These are phyloP conservation scores for Leucosporidium creatinivorum DNA, from an alignment of 768 basidiomycete genomes.

Conservation along the genomic window DNA sequence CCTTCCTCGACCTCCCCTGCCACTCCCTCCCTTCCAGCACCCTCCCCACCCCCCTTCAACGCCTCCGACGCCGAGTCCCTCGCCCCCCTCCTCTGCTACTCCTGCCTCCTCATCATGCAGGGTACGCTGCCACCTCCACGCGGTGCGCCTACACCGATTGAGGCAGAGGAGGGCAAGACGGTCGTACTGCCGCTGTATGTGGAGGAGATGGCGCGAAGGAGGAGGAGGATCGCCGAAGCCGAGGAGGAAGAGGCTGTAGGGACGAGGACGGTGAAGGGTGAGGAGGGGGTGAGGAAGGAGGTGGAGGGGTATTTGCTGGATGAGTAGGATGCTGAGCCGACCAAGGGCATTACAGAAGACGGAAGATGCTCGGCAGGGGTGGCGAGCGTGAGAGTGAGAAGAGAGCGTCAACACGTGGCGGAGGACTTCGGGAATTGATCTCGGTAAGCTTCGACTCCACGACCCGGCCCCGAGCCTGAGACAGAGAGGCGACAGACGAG, in stretches of 20 bases:
- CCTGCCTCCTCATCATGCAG: slow-evolving; percentile 22
- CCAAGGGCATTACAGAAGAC: too few relatives aligned
- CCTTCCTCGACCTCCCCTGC: not conserved
- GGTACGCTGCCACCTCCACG: not conserved
- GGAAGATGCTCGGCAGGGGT: too few relatives aligned
- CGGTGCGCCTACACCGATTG: not conserved
- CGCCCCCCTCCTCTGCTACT: slow-evolving; percentile 24
- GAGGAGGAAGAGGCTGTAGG: not conserved
- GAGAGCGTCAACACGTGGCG: too few relatives aligned
- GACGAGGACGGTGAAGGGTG: not conserved
- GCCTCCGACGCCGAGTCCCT: not conserved
- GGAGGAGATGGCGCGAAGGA: not conserved
- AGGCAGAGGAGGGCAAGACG: not conserved
- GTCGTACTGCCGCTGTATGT: slow-evolving; percentile 16
- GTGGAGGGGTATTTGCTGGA: slow-evolving; percentile 15
- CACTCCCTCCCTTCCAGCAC: not conserved
- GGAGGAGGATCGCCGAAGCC: not conserved
- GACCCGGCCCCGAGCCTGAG: too few relatives aligned
- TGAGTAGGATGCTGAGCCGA: too few relatives aligned
- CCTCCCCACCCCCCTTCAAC: not conserved
- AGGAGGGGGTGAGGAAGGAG: slow-evolving; percentile 2
- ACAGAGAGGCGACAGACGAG: too few relatives aligned
- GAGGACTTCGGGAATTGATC: too few relatives aligned
- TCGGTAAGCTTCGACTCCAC: too few relatives aligned
- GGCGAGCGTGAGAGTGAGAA: too few relatives aligned